Evolutionary conservation across 2,329 filamentous ascomycete species (phyloP), one percentile per base, ranked within the genome.

Genomic region (Albophoma yamanashiensis): DNA sequence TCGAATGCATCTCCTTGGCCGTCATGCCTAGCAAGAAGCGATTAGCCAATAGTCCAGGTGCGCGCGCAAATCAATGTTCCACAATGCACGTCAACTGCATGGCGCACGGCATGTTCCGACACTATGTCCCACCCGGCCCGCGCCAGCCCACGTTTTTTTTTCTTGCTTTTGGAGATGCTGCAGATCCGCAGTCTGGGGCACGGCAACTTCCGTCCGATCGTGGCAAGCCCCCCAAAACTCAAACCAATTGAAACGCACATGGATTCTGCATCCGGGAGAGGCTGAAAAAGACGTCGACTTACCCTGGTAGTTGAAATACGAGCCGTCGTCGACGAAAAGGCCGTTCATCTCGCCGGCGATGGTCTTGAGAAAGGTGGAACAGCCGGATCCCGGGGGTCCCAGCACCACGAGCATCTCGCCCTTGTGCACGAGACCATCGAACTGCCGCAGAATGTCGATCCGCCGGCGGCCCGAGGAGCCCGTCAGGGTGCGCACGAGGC

Each of bases 261-360:
- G 2, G 4, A 36, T 4, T n/a, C 8, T 34, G 27, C 50, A 53
- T 9, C 1, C 4, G 3, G 20, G 11, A 9, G 15, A n/a, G 17
- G 25, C 8, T 6, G 20, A 27, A 22, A 22, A 20, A 11, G 20
- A 38, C 20, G 17, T 34, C 22, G 27, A 15, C 71, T 70, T 71
- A 79, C 86, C 88, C 71, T 94, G 88, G 69, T 95, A 96, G 75
- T 95, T 93, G 69, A 96, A 85, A 63, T 89, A 85, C 0, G 89
- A 87, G 14, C 78, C 75, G 3, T 87, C 75, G 56, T 91, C 88
- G 17, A 94, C 79, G 65, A 82, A 85, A 66, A 95, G 86, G 58
- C 91, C 91, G 65, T 92, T 88, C 27, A 88, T 90, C 73, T 95
- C 90, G 62, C 91, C 91, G 4, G 90, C 84, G 65, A 95, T 84